These are phyloP conservation scores for Leccinum obscurum DNA, from an alignment of 768 basidiomycete species.

Conservation along the genomic window DNA sequence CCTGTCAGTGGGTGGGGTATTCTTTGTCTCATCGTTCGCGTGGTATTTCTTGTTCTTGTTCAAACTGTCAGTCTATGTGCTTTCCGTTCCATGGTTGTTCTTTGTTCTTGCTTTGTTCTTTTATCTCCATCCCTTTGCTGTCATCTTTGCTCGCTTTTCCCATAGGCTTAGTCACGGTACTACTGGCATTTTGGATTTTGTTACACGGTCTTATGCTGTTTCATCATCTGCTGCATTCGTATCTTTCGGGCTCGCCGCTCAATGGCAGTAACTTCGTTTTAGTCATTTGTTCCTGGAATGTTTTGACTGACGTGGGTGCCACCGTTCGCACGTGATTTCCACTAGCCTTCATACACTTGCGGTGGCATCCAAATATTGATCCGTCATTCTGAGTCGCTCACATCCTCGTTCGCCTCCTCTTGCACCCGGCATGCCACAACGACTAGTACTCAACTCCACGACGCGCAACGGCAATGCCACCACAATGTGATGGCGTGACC, in stretches of 20 bases:
- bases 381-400: too few relatives aligned
- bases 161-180: constrained; percentile 43
- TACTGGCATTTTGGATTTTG: constrained; percentile 57
- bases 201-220: constrained; percentile 89
- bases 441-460: too few relatives aligned
- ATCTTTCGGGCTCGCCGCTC: constrained; percentile 72
- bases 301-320: not conserved
- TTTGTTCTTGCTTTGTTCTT: constrained; percentile 85
- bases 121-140: constrained; percentile 86
- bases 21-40: constrained; percentile 78
- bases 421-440: too few relatives aligned
- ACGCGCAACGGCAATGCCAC: too few relatives aligned
- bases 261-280: constrained; percentile 69
- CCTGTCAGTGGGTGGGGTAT: constrained; percentile 68
- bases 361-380: too few relatives aligned
- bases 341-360: too few relatives aligned
- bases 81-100: constrained; percentile 88
- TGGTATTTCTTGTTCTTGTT: constrained; percentile 92
- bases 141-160: constrained; percentile 54
- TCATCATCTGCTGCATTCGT: constrained; percentile 92
- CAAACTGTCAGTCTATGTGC: constrained; percentile 84
- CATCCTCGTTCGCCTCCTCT: too few relatives aligned
- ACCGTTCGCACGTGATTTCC: too few relatives aligned
- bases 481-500: too few relatives aligned
- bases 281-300: not conserved